Base-by-base conservation (phyloP, 2,329 filamentous ascomycete genomes). In the Ceratocystis eucalypticola region DNA sequence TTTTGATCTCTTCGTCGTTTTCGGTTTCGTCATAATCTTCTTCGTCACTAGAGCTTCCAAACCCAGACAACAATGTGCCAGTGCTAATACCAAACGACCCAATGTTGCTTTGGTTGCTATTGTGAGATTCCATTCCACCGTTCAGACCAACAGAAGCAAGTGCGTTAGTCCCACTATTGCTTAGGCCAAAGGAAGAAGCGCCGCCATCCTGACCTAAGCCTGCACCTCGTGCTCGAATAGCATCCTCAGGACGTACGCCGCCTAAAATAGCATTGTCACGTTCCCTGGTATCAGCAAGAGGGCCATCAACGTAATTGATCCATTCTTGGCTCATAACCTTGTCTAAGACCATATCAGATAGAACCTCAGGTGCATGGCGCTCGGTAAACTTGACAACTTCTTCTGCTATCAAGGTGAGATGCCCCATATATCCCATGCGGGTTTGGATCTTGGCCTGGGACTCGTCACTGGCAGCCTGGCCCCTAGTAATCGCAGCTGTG, bases 371-470 rank as follows among this genome's bases (percentile, higher is more conserved):
- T 2, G 93, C 88, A 74, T 96, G 90, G 65, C 94, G 86, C 76
- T 96, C 94, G 45, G 91, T 96, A 73, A 99, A 97, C 76, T 97
- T 99, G 73, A 97, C 91, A 20, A 99, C 94, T 76, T 99, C 94
- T 76, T 99, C 94, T 37, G 94, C 93, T 68, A 99, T 96, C 33
- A 99, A 82, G 0, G 94, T 99, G 63, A 99, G 80, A 75, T 99
- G 94, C 2, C 94, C 94, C 92, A 99, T 99, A 77, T 97, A 99
- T 50, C 94, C 94, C 75, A 97, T 86, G 62, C 94, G 88, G 76
- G 96, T 96, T 75, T 89, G 91, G 70, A 84, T 90, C 73, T 88
- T 85, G 68, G 83, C 79, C 75, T 97, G 91, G 0, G 91, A 89
- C 74, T 89, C 87, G 72, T 97, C 93, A 71, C 91, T 96, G 61